These are phyloP conservation scores for Neurospora sp. DNA, from an alignment of 495 filamentous ascomycete genomes.

Conservation along the genomic window DNA sequence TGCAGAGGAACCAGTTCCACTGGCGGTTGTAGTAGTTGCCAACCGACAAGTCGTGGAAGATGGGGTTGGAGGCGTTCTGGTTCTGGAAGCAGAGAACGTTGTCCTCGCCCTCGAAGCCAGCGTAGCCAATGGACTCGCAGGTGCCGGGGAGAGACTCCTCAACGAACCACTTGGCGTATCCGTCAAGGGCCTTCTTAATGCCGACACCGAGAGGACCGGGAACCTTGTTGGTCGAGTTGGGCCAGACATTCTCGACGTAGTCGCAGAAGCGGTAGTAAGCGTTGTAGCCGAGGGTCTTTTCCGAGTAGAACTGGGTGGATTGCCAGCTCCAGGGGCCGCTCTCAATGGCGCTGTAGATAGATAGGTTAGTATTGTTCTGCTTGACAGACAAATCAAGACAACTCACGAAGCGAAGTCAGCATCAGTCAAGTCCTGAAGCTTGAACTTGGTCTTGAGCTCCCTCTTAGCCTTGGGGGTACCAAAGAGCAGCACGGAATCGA, in stretches of 20 bases:
- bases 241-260: slow-evolving; percentile 23
- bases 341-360: slow-evolving; percentile 28
- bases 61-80: slow-evolving; percentile 43
- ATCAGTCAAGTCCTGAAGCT: slow-evolving; percentile 40
- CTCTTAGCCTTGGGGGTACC: slow-evolving; percentile 36
- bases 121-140: slow-evolving; percentile 19
- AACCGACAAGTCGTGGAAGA: slow-evolving; percentile 45
- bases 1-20: slow-evolving; percentile 58
- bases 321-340: slow-evolving; percentile 52
- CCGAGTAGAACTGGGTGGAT: slow-evolving; percentile 31
- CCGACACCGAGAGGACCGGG: slow-evolving; percentile 20
- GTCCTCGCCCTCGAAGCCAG: slow-evolving; percentile 39
- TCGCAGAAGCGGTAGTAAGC: slow-evolving; percentile 25
- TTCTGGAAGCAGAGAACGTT: slow-evolving; percentile 45
- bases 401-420: slow-evolving; percentile 48
- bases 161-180: slow-evolving; percentile 40
- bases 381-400: not conserved
- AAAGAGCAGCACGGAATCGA: slow-evolving; percentile 37
- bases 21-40: slow-evolving; percentile 44
- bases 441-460: slow-evolving; percentile 48
- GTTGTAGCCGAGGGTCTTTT: slow-evolving; percentile 7
- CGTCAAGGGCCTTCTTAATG: slow-evolving; percentile 16
- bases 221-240: slow-evolving; percentile 15
- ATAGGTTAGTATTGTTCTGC: not conserved
- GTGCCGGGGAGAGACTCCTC: slow-evolving; percentile 34